Percentiles rank a stretch among this genome's conserved stretches.
Conservation (phyloP, 2,329 filamentous ascomycete genomes). For the Diaporthe vaccinii region DNA sequence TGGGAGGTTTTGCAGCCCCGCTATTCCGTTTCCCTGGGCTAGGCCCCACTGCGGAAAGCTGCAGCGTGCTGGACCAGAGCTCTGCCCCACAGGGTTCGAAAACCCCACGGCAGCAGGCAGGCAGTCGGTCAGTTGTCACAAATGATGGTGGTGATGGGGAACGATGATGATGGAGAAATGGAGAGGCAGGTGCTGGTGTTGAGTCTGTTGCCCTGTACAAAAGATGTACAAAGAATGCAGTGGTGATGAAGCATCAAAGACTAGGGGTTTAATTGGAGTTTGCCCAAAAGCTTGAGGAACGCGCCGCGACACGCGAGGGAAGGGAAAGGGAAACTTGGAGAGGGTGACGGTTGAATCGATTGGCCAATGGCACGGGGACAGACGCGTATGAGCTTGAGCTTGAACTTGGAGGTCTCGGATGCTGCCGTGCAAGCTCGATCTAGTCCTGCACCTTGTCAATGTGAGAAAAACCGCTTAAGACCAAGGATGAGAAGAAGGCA, state of each 20-base stretch:
- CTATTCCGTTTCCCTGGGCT: not conserved
- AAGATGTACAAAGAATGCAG: not conserved
- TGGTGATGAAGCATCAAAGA: not conserved
- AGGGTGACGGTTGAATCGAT: not conserved
- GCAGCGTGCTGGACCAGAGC: slow-evolving; percentile 4
- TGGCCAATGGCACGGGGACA: slow-evolving; percentile 12
- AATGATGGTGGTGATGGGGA: not conserved
- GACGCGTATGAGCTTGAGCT: slow-evolving; percentile 8
- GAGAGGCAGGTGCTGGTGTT: not conserved
- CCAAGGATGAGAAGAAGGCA: no score
- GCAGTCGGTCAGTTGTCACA: not conserved
- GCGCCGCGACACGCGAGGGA: not conserved
- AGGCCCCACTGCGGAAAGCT: slow-evolving; percentile 14
- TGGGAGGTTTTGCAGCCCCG: slow-evolving; percentile 21
- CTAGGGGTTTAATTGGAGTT: slow-evolving; percentile 1
- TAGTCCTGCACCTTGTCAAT: not conserved
- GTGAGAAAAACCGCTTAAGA: not conserved
- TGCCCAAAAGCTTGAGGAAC: not conserved
- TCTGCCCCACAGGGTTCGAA: not conserved
- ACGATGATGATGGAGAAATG: not conserved
- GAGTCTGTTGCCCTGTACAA: not conserved
- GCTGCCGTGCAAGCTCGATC: slow-evolving; percentile 17
- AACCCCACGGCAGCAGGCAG: slow-evolving; percentile 10
- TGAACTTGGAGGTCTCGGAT: slow-evolving; percentile 16
- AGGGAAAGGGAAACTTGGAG: not conserved